phyloP scores from a whole-genome alignment of 805 yeast genomes.

The Lipomyces chichibuensis region DNA sequence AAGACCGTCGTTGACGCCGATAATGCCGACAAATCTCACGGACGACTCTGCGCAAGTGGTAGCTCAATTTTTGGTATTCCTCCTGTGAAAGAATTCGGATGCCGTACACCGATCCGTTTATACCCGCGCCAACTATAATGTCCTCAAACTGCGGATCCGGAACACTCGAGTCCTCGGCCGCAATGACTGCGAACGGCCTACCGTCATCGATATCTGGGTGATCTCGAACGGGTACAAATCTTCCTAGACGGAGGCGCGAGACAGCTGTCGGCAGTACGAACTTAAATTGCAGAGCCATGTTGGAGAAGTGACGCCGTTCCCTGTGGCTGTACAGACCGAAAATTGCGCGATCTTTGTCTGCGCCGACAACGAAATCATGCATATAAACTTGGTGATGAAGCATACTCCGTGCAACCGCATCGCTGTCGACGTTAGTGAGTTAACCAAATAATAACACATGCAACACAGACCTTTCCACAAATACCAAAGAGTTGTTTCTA shows the following conservation, averaged over 20 bases:
- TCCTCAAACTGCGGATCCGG: conserved; percentile 15
- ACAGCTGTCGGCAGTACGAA: conserved; percentile 25
- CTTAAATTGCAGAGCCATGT: conserved; percentile 15
- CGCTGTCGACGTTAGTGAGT: conserved; percentile 18
- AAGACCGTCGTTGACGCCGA: background rate
- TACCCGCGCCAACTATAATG: conserved; percentile 23
- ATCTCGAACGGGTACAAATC: conserved; percentile 13
- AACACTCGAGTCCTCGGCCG: background rate
- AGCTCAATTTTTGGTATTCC: conserved; percentile 17
- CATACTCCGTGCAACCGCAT: conserved; percentile 23
- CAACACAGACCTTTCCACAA: conserved; percentile 20
- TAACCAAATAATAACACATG: background rate
- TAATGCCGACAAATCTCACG: conserved; percentile 10
- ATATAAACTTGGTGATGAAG: conserved; percentile 15
- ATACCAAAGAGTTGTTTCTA: background rate
- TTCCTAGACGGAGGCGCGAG: conserved; percentile 21
- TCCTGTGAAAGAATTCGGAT: conserved; percentile 18
- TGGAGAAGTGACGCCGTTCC: conserved; percentile 15
- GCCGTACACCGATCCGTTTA: conserved; percentile 30
- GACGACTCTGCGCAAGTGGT: conserved; percentile 1
- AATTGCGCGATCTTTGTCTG: conserved; percentile 26
- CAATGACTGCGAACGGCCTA: background rate
- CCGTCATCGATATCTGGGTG: conserved; percentile 1
- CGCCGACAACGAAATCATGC: conserved; percentile 15
- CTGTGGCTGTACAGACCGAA: conserved; percentile 23